Evolutionary conservation across 441 rosid genomes (phyloP).

Genomic region (Populus hybrid): DNA sequence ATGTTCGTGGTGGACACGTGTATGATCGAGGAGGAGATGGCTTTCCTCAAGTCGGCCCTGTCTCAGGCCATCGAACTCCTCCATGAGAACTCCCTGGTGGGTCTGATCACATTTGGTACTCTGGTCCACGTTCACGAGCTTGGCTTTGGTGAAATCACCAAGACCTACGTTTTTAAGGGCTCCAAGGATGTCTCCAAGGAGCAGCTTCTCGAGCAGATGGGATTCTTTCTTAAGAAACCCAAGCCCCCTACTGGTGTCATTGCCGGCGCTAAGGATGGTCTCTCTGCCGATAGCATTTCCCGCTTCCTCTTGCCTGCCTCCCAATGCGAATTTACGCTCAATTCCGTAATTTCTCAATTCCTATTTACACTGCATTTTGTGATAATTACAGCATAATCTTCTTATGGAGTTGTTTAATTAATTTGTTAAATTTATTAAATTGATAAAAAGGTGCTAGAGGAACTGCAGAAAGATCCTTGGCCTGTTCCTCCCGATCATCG

Average conservation of each 20-base stretch:
- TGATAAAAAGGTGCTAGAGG: constrained; percentile 55
- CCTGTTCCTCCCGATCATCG: constrained; percentile 63
- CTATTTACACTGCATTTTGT: not conserved
- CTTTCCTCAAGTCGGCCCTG: constrained; percentile 70
- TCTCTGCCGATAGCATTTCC: constrained; percentile 73
- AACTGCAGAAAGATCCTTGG: constrained; percentile 85
- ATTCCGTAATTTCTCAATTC: constrained; percentile 41
- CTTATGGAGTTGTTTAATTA: not conserved
- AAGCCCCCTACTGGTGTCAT: constrained; percentile 71
- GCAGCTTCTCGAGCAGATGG: constrained; percentile 73
- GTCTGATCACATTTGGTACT: constrained; percentile 70
- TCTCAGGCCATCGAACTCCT: constrained; percentile 73
- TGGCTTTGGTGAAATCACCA: constrained; percentile 66
- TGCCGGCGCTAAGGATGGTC: constrained; percentile 84
- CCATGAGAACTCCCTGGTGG: constrained; percentile 68
- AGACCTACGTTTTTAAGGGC: constrained; percentile 75
- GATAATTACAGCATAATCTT: not conserved
- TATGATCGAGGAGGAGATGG: constrained; percentile 79
- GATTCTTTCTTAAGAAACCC: constrained; percentile 75
- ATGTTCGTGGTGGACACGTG: constrained; percentile 83
- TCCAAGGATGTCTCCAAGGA: constrained; percentile 74
- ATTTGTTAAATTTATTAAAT: not conserved
- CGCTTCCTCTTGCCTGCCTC: constrained; percentile 86
- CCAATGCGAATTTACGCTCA: constrained; percentile 80
- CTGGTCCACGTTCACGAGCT: constrained; percentile 83